Evolutionary conservation across 768 basidiomycete species (phyloP).

Genomic region (Suillus americanus): DNA sequence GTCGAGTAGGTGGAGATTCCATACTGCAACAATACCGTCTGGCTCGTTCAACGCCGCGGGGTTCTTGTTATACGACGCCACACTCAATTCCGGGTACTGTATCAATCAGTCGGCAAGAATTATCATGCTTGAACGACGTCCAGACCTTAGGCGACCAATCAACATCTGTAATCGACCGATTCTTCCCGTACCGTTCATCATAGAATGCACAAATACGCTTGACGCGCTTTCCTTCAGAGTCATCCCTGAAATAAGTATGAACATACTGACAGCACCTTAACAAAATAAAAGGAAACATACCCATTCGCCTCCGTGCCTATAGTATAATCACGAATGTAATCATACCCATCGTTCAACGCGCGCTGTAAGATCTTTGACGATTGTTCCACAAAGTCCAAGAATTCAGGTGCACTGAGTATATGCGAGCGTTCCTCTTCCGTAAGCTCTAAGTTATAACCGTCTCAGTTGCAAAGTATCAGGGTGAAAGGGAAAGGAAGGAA

Average conservation of each 20-base stretch:
- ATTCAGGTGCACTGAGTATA: conserved; percentile 86
- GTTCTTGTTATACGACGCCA: conserved; percentile 98
- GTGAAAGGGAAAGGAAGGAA: neutral
- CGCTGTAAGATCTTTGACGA: conserved; percentile 95
- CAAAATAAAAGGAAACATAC: conserved; percentile 45
- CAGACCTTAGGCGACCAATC: conserved; percentile 97
- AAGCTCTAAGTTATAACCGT: conserved; percentile 52
- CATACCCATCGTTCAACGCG: conserved; percentile 92
- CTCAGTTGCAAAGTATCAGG: conserved; percentile 5
- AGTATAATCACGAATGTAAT: conserved; percentile 97
- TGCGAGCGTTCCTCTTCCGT: conserved; percentile 82
- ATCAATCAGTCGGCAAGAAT: conserved; percentile 4
- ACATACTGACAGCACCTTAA: neutral
- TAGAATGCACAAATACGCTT: conserved; percentile 94
- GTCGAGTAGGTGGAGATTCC: conserved; percentile 95
- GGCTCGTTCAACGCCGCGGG: conserved; percentile 91
- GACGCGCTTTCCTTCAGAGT: conserved; percentile 85
- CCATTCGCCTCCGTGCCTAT: conserved; percentile 80
- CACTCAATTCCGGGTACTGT: conserved; percentile 93
- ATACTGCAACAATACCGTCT: conserved; percentile 94
- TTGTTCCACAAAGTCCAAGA: conserved; percentile 90
- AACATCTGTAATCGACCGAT: conserved; percentile 92
- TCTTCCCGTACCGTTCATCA: conserved; percentile 89
- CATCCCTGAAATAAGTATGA: conserved; percentile 56
- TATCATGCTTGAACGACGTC: neutral